Percentiles rank a stretch among this genome's conserved stretches.
Evolutionary conservation across 2,329 filamentous ascomycete genomes (phyloP).

Genomic region (Fusarium domesticum): DNA sequence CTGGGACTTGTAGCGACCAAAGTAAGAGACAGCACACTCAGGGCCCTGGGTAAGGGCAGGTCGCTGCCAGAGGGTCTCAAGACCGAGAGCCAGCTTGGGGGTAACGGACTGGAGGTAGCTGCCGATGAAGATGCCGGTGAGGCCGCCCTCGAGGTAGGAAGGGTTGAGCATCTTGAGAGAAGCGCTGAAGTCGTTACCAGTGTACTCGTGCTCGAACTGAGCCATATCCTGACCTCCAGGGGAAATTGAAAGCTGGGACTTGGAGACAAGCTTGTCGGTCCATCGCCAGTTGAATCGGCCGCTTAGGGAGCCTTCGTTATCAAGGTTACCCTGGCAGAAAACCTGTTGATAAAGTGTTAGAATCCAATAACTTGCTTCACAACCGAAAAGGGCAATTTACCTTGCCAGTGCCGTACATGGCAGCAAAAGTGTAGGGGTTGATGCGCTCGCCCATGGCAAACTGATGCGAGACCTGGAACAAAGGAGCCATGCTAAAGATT

Average conservation of each 20-base stretch:
- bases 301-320: constrained; percentile 84
- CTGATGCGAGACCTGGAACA: constrained; percentile 97
- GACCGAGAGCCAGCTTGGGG: constrained; percentile 77
- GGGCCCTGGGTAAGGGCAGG: constrained; percentile 78
- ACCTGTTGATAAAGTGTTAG: constrained; percentile 54
- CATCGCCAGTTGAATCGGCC: constrained; percentile 93
- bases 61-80: constrained; percentile 94
- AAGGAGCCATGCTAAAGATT: constrained; percentile 85
- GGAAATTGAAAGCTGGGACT: constrained; percentile 82
- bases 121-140: constrained; percentile 93
- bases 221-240: constrained; percentile 81
- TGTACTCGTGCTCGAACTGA: constrained; percentile 94
- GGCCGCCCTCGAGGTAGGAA: constrained; percentile 83
- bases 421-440: constrained; percentile 92
- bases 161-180: constrained; percentile 94
- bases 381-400: constrained; percentile 44
- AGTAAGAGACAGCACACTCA: constrained; percentile 89
- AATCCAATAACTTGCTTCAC: constrained; percentile 6
- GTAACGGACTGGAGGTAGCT: constrained; percentile 95
- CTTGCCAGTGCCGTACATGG: constrained; percentile 89
- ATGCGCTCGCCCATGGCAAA: constrained; percentile 92
- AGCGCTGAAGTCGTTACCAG: constrained; percentile 86
- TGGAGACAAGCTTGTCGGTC: constrained; percentile 75
- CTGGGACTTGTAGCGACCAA: constrained; percentile 81
- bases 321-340: constrained; percentile 92